phyloP scores from a whole-genome alignment of 2,329 filamentous ascomycete species.

The Apiospora rasikravindrae region DNA sequence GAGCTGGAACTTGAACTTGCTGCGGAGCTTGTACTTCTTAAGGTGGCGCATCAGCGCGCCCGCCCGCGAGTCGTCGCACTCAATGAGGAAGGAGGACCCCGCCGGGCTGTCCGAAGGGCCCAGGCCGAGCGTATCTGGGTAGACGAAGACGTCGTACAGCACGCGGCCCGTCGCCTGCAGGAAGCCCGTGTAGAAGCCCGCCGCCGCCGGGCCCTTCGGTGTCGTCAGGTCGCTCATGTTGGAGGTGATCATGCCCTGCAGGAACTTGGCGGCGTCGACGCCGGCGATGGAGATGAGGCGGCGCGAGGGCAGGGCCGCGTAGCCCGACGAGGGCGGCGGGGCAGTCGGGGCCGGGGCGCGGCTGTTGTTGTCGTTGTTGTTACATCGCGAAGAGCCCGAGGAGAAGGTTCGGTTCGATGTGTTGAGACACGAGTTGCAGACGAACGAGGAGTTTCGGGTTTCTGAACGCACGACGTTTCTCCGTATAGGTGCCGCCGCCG shows the following conservation, averaged over 20 bases:
- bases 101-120: slow-evolving; percentile 22
- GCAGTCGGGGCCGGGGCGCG: slow-evolving; percentile 32
- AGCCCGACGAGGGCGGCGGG: slow-evolving; percentile 50
- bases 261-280: slow-evolving; percentile 78
- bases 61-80: slow-evolving; percentile 76
- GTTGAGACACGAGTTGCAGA: background rate
- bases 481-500: background rate
- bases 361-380: background rate
- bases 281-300: slow-evolving; percentile 81
- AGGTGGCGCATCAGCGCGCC: slow-evolving; percentile 71
- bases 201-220: slow-evolving; percentile 30
- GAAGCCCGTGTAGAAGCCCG: slow-evolving; percentile 81
- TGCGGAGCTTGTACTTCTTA: slow-evolving; percentile 83
- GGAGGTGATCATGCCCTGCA: slow-evolving; percentile 86
- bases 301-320: slow-evolving; percentile 71
- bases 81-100: slow-evolving; percentile 71
- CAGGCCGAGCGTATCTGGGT: slow-evolving; percentile 58
- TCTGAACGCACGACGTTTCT: background rate
- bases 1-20: slow-evolving; percentile 74
- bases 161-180: slow-evolving; percentile 85
- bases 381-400: background rate
- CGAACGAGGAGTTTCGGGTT: background rate
- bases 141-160: slow-evolving; percentile 89
- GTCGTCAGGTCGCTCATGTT: slow-evolving; percentile 59
- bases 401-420: background rate